Evolutionary conservation across 805 yeast species (phyloP).

Genomic region (Tetrapisispora iriomotensis): DNA sequence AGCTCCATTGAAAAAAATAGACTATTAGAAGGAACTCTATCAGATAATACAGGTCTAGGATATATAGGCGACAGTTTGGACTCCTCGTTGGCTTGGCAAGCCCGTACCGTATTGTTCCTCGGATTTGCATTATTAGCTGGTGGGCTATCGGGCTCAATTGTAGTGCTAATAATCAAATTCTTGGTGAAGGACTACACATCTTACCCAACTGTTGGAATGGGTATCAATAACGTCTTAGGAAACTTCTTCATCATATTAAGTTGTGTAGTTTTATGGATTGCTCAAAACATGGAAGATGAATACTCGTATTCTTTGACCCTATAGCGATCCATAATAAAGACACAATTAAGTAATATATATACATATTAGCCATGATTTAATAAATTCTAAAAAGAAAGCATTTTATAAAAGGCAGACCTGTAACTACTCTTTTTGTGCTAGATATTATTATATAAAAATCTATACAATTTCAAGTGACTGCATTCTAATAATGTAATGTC

Average conservation of each 20-base stretch:
- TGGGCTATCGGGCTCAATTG: constrained; percentile 85
- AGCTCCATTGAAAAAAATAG: constrained; percentile 37
- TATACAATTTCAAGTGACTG: too few species aligned
- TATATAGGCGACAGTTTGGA: constrained; percentile 28
- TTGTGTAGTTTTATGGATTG: constrained; percentile 83
- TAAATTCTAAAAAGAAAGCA: too few species aligned
- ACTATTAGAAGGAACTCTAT: constrained; percentile 31
- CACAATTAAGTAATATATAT: too few species aligned
- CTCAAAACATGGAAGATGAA: constrained; percentile 93
- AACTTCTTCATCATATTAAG: constrained; percentile 77
- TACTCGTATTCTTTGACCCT: constrained; percentile 84
- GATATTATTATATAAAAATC: too few species aligned
- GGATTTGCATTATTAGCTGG: constrained; percentile 93
- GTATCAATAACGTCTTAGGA: constrained; percentile 75
- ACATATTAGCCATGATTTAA: too few species aligned
- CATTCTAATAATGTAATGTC: too few species aligned
- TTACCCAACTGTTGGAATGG: constrained; percentile 92
- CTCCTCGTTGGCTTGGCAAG: constrained; percentile 77
- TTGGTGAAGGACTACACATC: constrained; percentile 59
- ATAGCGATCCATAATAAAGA: constrained; percentile 24
- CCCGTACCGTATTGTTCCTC: constrained; percentile 76
- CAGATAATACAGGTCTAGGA: constrained; percentile 30
- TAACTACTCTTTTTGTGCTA: too few species aligned
- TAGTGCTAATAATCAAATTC: constrained; percentile 79
- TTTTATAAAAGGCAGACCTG: too few species aligned